Base-by-base conservation (phyloP, 192 early-diverging fungal genomes). In the Polychytrium aggregatum region DNA sequence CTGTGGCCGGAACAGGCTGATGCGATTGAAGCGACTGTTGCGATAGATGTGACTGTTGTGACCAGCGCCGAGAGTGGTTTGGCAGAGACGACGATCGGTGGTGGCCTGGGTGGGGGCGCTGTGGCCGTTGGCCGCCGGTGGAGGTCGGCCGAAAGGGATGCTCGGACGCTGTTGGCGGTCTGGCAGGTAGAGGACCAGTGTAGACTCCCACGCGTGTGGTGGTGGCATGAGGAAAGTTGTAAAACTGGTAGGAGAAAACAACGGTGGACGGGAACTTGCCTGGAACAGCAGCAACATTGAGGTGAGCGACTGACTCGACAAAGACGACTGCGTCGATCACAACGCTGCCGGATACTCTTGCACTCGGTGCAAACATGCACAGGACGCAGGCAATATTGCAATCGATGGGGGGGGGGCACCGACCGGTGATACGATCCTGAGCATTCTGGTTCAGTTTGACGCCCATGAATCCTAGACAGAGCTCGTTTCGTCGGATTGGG, bases 161-260 rank as follows among this genome's bases (percentile, higher is more conserved):
- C 4, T 33, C 11, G 31, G 4, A 4, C 5, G 21, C 41, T 10
- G 21, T 42, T 4, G 4, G 21, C 41, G 4, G 41, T 13, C 13
- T 42, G 4, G 56, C 45, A 1, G 61, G 61, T 26, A 64, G 45
- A 5, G 53, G 52, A 1, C 69, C 69, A 11, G 53, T 64, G 37
- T 68, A 68, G 42, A 71, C 39, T 34, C 36, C 39, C 17, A 68
- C 27, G 0, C 53, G 30, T 21, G 56, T 55, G 7, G 69, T 62
- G 13, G 57, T 52, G n/a, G 46, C 28, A 28, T 59, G 46, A 6
- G 65, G 55, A 44, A 64, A 71, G 20, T 39, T 67, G 55, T 62
- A 71, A 52, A 71, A 71, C 40, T 68, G 65, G 45, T 61, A 71
- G 26, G 57, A 69, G 38, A 71, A 68, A 26, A 47, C 48, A 4